A percentile compares a stretch with the other conserved stretches of the same genome.
phyloP scores from a whole-genome alignment of 306 rosid species.

The Pyrus betulifolia region DNA sequence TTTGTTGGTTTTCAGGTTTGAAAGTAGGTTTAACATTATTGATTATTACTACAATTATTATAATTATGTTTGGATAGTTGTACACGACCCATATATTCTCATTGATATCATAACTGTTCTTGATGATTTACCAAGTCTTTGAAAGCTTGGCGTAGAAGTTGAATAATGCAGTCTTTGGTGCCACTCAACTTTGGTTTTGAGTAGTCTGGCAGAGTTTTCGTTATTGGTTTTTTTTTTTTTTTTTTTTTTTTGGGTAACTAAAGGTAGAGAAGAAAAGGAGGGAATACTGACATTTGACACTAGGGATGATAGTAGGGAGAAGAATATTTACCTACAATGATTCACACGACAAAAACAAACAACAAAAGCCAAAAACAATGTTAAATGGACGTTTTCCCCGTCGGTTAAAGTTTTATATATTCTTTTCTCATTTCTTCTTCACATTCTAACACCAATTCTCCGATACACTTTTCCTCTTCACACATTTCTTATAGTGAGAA shows the following conservation, averaged over 20 bases:
- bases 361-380: not conserved
- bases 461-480: not conserved
- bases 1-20: not conserved
- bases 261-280: not conserved
- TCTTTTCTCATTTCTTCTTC: not conserved
- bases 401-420: not conserved
- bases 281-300: not conserved
- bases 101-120: not conserved
- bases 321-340: not conserved
- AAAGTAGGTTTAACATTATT: not conserved
- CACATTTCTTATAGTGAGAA: not conserved
- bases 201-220: not conserved
- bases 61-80: not conserved
- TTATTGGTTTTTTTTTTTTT: not conserved
- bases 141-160: not conserved
- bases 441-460: not conserved
- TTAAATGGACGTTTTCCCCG: not conserved
- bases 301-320: not conserved
- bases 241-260: not conserved
- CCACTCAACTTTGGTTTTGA: not conserved
- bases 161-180: not conserved
- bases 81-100: not conserved
- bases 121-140: not conserved
- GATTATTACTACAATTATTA: not conserved
- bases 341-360: not conserved